phyloP scores from a whole-genome alignment of 768 basidiomycete genomes.

The Phaeotremella fagi region DNA sequence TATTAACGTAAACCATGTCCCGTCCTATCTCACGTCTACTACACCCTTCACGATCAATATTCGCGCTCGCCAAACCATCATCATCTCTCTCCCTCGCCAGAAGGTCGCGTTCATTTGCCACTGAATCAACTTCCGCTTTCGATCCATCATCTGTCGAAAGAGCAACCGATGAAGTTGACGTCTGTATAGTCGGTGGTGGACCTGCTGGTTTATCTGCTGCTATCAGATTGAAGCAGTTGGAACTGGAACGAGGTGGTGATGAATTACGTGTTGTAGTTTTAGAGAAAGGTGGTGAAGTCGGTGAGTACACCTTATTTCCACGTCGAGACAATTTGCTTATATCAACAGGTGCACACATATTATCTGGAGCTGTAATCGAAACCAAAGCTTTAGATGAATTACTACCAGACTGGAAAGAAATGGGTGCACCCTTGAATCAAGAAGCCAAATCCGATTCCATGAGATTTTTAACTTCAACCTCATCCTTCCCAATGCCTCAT shows the following conservation, averaged over 20 bases:
- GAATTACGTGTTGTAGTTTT: slow-evolving; percentile 87
- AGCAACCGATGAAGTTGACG: slow-evolving; percentile 86
- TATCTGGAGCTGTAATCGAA: slow-evolving; percentile 93
- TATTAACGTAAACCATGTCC: no score
- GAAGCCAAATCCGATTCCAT: slow-evolving; percentile 73
- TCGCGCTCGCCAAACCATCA: not conserved
- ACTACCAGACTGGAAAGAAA: slow-evolving; percentile 72
- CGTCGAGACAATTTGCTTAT: not conserved
- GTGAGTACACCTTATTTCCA: slow-evolving; percentile 52
- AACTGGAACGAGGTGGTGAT: slow-evolving; percentile 63
- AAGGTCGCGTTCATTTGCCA: slow-evolving; percentile 25
- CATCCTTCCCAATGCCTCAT: slow-evolving; percentile 78
- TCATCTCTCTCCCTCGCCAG: not conserved
- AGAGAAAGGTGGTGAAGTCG: slow-evolving; percentile 91
- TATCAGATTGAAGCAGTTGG: slow-evolving; percentile 89
- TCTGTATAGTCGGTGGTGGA: slow-evolving; percentile 93
- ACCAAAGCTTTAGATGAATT: slow-evolving; percentile 86
- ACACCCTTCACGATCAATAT: not conserved
- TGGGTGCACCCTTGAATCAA: slow-evolving; percentile 73
- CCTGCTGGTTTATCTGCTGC: slow-evolving; percentile 95
- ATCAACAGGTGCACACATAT: slow-evolving; percentile 74
- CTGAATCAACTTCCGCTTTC: slow-evolving; percentile 35
- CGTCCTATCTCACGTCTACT: not conserved
- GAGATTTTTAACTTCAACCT: slow-evolving; percentile 71
- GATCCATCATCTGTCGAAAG: slow-evolving; percentile 67